Conservation (phyloP, 2,329 filamentous ascomycete genomes). For the Stagonosporopsis rhizophila region DNA sequence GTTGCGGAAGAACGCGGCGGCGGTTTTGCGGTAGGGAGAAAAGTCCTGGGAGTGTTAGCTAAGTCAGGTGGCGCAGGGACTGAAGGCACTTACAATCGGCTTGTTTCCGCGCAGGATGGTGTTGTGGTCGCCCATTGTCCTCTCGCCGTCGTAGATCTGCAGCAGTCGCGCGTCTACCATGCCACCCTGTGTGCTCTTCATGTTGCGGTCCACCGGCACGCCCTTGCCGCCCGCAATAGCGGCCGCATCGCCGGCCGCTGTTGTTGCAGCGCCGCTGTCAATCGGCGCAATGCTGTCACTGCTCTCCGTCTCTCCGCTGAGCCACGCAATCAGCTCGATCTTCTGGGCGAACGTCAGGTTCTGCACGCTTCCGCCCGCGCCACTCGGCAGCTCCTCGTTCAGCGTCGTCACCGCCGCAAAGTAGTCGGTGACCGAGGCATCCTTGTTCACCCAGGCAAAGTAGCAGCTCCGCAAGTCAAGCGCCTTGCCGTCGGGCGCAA, state of each 20-base stretch:
- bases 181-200: slow-evolving; percentile 49
- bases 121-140: slow-evolving; percentile 92
- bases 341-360: slow-evolving; percentile 92
- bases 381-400: slow-evolving; percentile 74
- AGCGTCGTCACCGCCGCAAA: slow-evolving; percentile 81
- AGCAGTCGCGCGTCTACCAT: slow-evolving; percentile 77
- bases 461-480: slow-evolving; percentile 94
- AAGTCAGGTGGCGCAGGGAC: background rate
- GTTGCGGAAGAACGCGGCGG: slow-evolving; percentile 73
- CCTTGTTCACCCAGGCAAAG: slow-evolving; percentile 94
- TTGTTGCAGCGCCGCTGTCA: slow-evolving; percentile 64
- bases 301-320: slow-evolving; percentile 80
- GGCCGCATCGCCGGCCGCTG: slow-evolving; percentile 59
- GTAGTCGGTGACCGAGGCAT: slow-evolving; percentile 88
- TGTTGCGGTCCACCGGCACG: slow-evolving; percentile 49
- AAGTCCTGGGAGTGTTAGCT: slow-evolving; percentile 73
- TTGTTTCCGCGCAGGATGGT: slow-evolving; percentile 86
- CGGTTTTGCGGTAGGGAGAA: slow-evolving; percentile 87
- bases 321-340: slow-evolving; percentile 89
- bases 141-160: slow-evolving; percentile 90
- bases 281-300: slow-evolving; percentile 91
- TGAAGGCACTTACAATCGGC: slow-evolving; percentile 69
- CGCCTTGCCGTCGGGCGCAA: slow-evolving; percentile 71
- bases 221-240: slow-evolving; percentile 59
- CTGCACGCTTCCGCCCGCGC: slow-evolving; percentile 73